Conservation (phyloP, 2,329 filamentous ascomycete species). For the Sclerotinia nivalis region DNA sequence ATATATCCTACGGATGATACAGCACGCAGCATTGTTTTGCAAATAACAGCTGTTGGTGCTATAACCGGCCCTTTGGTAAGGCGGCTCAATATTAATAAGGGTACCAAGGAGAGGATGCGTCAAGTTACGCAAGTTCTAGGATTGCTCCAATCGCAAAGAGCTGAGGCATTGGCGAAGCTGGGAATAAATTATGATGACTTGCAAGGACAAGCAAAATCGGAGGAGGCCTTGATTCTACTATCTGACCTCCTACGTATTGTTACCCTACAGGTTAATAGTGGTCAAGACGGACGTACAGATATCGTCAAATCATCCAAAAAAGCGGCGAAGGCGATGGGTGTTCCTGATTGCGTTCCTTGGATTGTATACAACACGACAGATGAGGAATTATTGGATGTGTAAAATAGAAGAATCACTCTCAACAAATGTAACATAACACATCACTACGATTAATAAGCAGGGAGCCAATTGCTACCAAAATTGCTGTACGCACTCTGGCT, state of each 20-base stretch:
- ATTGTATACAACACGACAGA: slow-evolving; percentile 22
- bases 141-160: slow-evolving; percentile 43
- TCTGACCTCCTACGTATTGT: slow-evolving; percentile 37
- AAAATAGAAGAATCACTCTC: neutral
- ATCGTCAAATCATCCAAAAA: slow-evolving; percentile 21
- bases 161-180: slow-evolving; percentile 32
- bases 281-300: neutral
- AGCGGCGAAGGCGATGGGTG: slow-evolving; percentile 34
- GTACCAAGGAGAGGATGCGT: slow-evolving; percentile 47
- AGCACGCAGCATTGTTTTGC: slow-evolving; percentile 50
- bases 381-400: neutral
- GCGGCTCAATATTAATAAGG: slow-evolving; percentile 42
- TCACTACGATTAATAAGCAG: neutral
- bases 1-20: slow-evolving; percentile 50
- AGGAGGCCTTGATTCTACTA: slow-evolving; percentile 39
- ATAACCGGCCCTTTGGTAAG: slow-evolving; percentile 39
- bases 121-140: slow-evolving; percentile 49
- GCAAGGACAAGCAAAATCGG: slow-evolving; percentile 33
- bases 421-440: slow-evolving; percentile 21
- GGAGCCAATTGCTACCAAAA: neutral
- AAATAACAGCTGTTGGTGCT: slow-evolving; percentile 47
- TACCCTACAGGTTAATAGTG: slow-evolving; percentile 17
- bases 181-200: slow-evolving; percentile 38
- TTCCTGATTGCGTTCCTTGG: slow-evolving; percentile 31
- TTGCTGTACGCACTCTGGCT: neutral